These are phyloP conservation scores for Alternaria sp. DNA, from an alignment of 2,329 filamentous ascomycete species.

Conservation along the genomic window DNA sequence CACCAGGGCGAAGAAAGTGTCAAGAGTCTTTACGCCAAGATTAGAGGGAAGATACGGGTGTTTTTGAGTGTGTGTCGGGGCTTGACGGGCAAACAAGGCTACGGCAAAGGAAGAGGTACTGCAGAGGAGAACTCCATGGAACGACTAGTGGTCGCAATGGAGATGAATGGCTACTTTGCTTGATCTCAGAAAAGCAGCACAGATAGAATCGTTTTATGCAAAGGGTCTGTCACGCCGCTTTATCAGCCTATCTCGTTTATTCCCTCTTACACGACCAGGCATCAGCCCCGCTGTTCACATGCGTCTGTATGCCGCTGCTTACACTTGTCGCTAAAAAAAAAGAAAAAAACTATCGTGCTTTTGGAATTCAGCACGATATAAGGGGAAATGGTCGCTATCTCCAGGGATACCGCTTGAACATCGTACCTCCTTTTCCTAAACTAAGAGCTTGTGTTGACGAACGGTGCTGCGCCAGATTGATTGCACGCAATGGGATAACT, in stretches of 20 bases:
- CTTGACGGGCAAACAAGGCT: constrained; percentile 68
- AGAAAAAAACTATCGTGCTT: background rate
- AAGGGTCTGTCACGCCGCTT: background rate
- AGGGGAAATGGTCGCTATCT: background rate
- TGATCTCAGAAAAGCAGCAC: background rate
- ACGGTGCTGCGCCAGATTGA: too few relatives aligned
- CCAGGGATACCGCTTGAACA: background rate
- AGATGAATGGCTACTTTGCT: constrained; percentile 73
- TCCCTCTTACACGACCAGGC: background rate
- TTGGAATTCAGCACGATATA: background rate
- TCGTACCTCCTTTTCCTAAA: background rate
- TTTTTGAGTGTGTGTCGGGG: constrained; percentile 77
- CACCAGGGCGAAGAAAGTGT: constrained; percentile 43
- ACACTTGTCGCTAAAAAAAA: background rate
- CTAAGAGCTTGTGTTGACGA: too few relatives aligned
- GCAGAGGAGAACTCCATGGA: constrained; percentile 68
- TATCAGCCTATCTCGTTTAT: background rate
- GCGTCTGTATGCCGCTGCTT: constrained; percentile 3
- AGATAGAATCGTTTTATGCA: too few relatives aligned
- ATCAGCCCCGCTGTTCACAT: constrained; percentile 4
- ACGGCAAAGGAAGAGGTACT: constrained; percentile 48
- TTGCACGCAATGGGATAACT: too few relatives aligned
- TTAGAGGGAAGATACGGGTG: constrained; percentile 75
- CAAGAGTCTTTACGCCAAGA: constrained; percentile 67
- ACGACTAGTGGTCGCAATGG: constrained; percentile 72